Conservation (phyloP, 139 green algal genomes). For the Diplosphaera chodatii region DNA sequence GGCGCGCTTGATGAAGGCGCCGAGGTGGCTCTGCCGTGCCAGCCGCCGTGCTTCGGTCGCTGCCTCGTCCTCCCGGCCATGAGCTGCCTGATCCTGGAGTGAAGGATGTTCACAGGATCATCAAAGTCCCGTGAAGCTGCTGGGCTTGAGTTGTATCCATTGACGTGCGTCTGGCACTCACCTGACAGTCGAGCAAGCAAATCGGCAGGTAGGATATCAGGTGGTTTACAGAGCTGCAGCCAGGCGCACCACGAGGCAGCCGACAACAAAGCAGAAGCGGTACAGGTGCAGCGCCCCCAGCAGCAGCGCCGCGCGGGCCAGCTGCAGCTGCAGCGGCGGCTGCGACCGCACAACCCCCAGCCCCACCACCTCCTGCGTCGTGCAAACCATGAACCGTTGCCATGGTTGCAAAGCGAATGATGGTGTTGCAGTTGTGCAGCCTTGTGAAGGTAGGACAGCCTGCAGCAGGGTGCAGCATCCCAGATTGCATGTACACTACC, state of each 20-base stretch:
- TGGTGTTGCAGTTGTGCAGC: too few species aligned
- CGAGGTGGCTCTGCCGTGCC: slow-evolving; percentile 8
- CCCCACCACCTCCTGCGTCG: slow-evolving; percentile 20
- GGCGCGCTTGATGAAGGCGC: slow-evolving; percentile 19
- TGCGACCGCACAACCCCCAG: not conserved
- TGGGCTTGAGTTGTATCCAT: too few species aligned
- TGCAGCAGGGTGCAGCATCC: too few species aligned
- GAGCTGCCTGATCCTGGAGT: slow-evolving; percentile 8
- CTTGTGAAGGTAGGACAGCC: too few species aligned
- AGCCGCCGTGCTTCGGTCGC: not conserved
- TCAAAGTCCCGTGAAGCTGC: too few species aligned
- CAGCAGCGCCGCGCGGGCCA: slow-evolving; percentile 22
- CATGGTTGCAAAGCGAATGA: too few species aligned
- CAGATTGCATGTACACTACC: too few species aligned
- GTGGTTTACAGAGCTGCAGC: not conserved
- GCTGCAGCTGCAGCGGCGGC: slow-evolving; percentile 9
- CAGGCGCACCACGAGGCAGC: slow-evolving; percentile 7
- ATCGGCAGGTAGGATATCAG: too few species aligned
- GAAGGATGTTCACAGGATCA: too few species aligned
- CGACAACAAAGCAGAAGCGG: slow-evolving; percentile 19
- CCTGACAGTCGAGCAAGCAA: too few species aligned
- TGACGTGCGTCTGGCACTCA: too few species aligned
- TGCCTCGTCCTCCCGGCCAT: not conserved
- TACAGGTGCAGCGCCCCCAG: slow-evolving; percentile 26
- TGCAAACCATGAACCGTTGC: not conserved